Base-by-base conservation (phyloP, 352 stramenopile species). In the Globisporangium emineosum region DNA sequence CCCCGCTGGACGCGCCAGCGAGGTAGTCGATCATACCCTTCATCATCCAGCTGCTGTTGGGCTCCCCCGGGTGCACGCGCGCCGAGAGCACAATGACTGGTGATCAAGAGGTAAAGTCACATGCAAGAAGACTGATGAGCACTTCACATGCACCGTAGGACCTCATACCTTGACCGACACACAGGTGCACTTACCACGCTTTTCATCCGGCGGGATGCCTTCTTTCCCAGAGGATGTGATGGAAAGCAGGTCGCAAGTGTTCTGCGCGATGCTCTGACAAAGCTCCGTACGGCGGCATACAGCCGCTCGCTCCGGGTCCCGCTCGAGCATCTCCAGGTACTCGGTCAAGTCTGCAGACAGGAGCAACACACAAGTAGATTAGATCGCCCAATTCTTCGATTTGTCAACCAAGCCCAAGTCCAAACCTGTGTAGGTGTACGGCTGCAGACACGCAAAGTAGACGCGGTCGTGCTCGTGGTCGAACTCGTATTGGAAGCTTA, bases 21-120 rank as follows among this genome's bases (percentile, higher is more conserved):
- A 98, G 73, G 67, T 94, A 97, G 50, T 94, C 77, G n/a, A 98
- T 64, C 71, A 98, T 88, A n/a, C 92, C 92, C 56, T 97, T 83
- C 86, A 97, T 96, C 75, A 98, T 94, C 79, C 87, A 98, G 53
- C 81, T 95, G 37, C 83, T 88, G 67, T 96, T 96, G 5, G 86
- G 76, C 63, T 98, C 91, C 5, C 90, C 90, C 0, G 91, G 91
- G 58, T 97, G 91, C 2, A 97, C 90, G n/a, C 91, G 71, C 2
- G 84, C 87, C 3, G 82, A 92, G 33, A 97, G 40, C n/a, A 97
- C 82, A 35, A 97, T 89, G 19, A 90, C 83, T 87, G 60, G 5
- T 8, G 37, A n/a, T n/a, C n/a, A n/a, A n/a, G 6, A 25, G 12
- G n/a, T 23, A 5, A 29, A 52, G 7, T 8, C 13, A 49, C 23